A percentile compares a stretch with the other conserved stretches of the same genome.
Evolutionary conservation across 805 yeast genomes (phyloP).

Genomic region (Clavispora vitiphila): DNA sequence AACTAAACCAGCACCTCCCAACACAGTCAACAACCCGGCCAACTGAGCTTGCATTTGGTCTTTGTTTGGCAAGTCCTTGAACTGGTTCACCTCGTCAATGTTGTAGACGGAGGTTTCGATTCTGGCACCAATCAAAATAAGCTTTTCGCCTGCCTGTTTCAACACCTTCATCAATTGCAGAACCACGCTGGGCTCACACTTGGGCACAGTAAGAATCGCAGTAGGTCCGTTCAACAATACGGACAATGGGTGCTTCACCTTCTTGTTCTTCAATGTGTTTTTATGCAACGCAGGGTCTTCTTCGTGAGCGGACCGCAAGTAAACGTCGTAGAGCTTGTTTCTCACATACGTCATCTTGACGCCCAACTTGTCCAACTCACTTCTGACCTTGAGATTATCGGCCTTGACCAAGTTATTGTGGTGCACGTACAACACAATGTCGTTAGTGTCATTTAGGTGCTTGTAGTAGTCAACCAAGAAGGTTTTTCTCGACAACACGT

Average conservation of each 20-base stretch:
- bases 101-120: conserved; percentile 59
- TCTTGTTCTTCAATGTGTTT: conserved; percentile 41
- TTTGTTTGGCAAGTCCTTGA: conserved; percentile 70
- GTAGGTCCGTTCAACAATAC: conserved; percentile 81
- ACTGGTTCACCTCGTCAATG: conserved; percentile 47
- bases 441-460: conserved; percentile 58
- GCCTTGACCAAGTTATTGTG: conserved; percentile 71
- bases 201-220: conserved; percentile 65
- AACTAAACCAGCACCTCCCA: conserved; percentile 88
- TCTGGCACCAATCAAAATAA: conserved; percentile 82
- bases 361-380: conserved; percentile 59
- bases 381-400: conserved; percentile 63
- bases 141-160: conserved; percentile 61
- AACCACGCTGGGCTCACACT: conserved; percentile 66
- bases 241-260: conserved; percentile 59
- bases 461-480: conserved; percentile 78
- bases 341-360: conserved; percentile 67
- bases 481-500: conserved; percentile 72
- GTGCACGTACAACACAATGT: conserved; percentile 74
- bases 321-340: conserved; percentile 66
- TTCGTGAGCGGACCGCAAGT: conserved; percentile 63
- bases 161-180: conserved; percentile 56
- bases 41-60: conserved; percentile 74
- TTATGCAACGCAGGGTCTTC: conserved; percentile 68
- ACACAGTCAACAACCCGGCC: conserved; percentile 73